Evolutionary conservation across 805 yeast species (phyloP).

Genomic region (Pachysolen tannophilus): DNA sequence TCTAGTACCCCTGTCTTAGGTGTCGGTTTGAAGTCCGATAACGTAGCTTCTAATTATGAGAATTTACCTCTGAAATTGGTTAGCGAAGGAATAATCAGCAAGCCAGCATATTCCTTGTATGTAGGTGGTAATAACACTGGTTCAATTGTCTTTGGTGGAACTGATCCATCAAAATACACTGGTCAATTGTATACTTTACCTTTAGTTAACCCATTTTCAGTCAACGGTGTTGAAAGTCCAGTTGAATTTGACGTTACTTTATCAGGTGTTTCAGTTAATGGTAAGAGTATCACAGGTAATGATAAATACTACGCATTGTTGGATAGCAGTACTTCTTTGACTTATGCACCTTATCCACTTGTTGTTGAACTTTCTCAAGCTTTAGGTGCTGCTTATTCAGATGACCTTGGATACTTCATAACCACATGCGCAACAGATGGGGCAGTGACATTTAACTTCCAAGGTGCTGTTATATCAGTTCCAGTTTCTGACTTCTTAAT

Average conservation of each 20-base stretch:
- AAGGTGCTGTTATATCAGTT: too few relatives aligned
- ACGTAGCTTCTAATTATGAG: conserved; percentile 32
- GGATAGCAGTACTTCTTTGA: conserved; percentile 40
- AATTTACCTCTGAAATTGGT: conserved; percentile 54
- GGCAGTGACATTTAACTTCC: too few relatives aligned
- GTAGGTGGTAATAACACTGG: conserved; percentile 36
- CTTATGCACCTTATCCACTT: conserved; percentile 35
- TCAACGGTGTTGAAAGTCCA: background rate
- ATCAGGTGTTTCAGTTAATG: too few relatives aligned
- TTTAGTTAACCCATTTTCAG: conserved; percentile 13
- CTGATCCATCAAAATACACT: conserved; percentile 47
- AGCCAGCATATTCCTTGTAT: conserved; percentile 46
- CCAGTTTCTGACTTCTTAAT: too few relatives aligned
- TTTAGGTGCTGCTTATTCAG: too few relatives aligned
- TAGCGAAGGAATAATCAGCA: conserved; percentile 39
- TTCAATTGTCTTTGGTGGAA: conserved; percentile 53
- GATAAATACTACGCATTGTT: conserved; percentile 29
- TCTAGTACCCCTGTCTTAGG: conserved; percentile 56
- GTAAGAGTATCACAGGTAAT: too few relatives aligned
- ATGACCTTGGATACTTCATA: too few relatives aligned
- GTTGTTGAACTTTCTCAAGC: too few relatives aligned
- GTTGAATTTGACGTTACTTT: too few relatives aligned
- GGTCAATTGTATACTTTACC: conserved; percentile 40
- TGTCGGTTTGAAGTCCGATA: too few relatives aligned
- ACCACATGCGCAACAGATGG: too few relatives aligned